These are phyloP conservation scores for Ophiocordyceps camponoti-rufipedis DNA, from an alignment of 2,329 filamentous ascomycete species.

Conservation along the genomic window DNA sequence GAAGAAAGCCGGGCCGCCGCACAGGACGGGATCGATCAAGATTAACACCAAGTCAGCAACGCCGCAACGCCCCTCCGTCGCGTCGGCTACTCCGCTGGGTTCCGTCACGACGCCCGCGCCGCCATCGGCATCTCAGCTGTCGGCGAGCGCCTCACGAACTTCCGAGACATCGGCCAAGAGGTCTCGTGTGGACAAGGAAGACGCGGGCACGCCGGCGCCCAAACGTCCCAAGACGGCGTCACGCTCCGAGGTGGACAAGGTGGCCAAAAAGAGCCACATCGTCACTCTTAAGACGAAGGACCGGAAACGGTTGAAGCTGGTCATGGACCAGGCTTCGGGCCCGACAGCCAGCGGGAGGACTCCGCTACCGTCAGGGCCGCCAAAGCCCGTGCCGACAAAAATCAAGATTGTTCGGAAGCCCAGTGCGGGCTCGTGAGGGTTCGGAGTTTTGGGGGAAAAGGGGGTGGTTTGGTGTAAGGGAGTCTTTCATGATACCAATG, in stretches of 20 bases:
- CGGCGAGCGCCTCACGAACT: constrained; percentile 6
- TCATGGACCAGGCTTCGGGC: constrained; percentile 12
- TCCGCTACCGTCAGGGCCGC: constrained; percentile 13
- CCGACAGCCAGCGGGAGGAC: constrained; percentile 9
- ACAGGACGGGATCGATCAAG: constrained; percentile 20
- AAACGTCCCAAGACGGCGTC: constrained; percentile 20
- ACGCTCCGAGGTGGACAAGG: constrained; percentile 5
- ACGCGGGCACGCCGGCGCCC: constrained; percentile 14
- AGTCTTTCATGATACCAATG: too few relatives aligned
- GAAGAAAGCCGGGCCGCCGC: constrained; percentile 11
- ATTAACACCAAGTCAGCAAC: constrained; percentile 15
- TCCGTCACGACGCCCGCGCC: constrained; percentile 1
- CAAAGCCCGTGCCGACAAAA: constrained; percentile 14
- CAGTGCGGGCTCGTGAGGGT: constrained; percentile 4
- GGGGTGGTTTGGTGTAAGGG: too few relatives aligned
- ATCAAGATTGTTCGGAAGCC: constrained; percentile 20
- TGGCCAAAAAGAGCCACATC: constrained; percentile 14
- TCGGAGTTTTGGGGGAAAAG: too few relatives aligned
- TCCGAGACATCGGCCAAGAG: constrained; percentile 13
- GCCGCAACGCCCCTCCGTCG: constrained; percentile 5
- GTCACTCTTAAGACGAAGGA: constrained; percentile 18
- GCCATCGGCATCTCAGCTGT: constrained; percentile 1
- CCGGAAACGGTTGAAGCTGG: constrained; percentile 15
- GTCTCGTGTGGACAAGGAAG: constrained; percentile 18
- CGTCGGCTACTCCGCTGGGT: not conserved